phyloP scores from a whole-genome alignment of 179 eudicot genomes.

The Pouteria campechiana region DNA sequence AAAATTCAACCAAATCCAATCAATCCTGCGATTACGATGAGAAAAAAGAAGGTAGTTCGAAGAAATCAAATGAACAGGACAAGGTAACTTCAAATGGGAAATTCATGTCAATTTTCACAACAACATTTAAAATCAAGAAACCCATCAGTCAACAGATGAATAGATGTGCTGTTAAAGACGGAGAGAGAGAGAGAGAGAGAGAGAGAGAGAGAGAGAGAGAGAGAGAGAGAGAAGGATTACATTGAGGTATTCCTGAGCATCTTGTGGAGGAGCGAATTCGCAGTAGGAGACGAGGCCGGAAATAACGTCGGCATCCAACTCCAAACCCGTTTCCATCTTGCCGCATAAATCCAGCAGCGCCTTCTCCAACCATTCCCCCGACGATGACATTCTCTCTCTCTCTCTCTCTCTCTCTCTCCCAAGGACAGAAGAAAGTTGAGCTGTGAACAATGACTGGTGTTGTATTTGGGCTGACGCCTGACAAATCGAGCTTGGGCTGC shows the following conservation, averaged over 20 bases:
- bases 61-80: too few species aligned
- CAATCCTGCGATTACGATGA: not conserved
- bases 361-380: conserved; percentile 83
- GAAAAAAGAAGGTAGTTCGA: not conserved
- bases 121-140: too few species aligned
- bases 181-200: not conserved
- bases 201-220: not conserved
- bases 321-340: conserved; percentile 42
- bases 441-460: not conserved
- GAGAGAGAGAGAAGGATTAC: conserved; percentile 22
- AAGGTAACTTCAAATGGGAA: too few species aligned
- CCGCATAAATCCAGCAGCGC: conserved; percentile 58
- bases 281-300: conserved; percentile 98
- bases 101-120: too few species aligned
- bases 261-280: conserved; percentile 78
- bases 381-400: conserved; percentile 30
- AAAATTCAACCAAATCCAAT: too few species aligned
- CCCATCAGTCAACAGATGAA: not conserved
- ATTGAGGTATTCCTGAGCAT: conserved; percentile 95
- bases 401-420: not conserved
- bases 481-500: too few species aligned
- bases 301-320: conserved; percentile 69
- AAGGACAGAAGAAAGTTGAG: too few species aligned
- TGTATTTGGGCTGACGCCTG: not conserved
- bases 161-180: not conserved